phyloP scores from a whole-genome alignment of 1,139 yeast genomes.

The Hanseniaspora sp. region DNA sequence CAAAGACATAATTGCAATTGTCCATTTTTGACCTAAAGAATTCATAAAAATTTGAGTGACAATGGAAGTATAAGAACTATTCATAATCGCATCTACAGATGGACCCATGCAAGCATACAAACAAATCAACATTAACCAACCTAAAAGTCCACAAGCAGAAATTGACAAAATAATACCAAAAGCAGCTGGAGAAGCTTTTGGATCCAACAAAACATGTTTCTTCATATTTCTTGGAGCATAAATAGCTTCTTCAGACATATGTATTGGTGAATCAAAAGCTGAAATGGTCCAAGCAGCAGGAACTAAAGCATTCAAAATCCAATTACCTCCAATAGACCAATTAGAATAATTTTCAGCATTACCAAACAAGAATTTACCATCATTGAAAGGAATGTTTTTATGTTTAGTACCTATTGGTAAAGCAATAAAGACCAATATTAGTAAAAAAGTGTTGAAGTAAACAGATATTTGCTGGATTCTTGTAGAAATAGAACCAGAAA shows the following conservation, averaged over 20 bases:
- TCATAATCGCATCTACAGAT: constrained; percentile 38
- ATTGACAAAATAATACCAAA: constrained; percentile 50
- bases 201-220: constrained; percentile 31
- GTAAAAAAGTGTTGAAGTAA: constrained; percentile 39
- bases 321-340: constrained; percentile 56
- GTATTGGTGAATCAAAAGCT: constrained; percentile 61
- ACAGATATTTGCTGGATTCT: constrained; percentile 48
- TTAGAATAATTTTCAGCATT: constrained; percentile 40
- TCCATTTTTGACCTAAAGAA: constrained; percentile 60
- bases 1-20: constrained; percentile 51
- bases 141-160: constrained; percentile 48
- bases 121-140: constrained; percentile 47
- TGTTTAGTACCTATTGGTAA: constrained; percentile 43
- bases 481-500: constrained; percentile 41
- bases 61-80: constrained; percentile 41
- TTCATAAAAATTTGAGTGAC: constrained; percentile 58
- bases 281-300: constrained; percentile 59
- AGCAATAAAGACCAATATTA: constrained; percentile 48
- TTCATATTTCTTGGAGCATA: constrained; percentile 25
- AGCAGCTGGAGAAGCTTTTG: constrained; percentile 45
- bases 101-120: constrained; percentile 46
- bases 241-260: constrained; percentile 59
- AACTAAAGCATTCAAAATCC: constrained; percentile 32
- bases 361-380: constrained; percentile 42
- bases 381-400: constrained; percentile 31